phyloP scores from a whole-genome alignment of 139 green algal species.

The Nannochloris sp. region DNA sequence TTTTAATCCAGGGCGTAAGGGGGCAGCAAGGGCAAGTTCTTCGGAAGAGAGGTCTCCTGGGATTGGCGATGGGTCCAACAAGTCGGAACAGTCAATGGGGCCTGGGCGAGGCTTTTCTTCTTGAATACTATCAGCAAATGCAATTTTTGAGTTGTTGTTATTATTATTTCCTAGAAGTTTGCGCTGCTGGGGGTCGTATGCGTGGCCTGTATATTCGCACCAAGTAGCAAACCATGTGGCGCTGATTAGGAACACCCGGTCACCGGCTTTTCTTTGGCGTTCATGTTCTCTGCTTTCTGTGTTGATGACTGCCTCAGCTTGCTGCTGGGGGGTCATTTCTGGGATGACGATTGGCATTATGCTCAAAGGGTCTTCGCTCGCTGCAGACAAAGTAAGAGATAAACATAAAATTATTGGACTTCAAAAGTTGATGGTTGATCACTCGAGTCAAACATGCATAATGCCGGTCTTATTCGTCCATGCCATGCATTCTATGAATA shows the following conservation, averaged over 20 bases:
- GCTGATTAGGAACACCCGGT: slow-evolving; percentile 10
- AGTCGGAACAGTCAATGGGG: slow-evolving; percentile 32
- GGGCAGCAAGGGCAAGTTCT: background rate
- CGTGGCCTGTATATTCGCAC: slow-evolving; percentile 22
- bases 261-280: background rate
- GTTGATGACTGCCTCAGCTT: slow-evolving; percentile 9
- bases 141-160: background rate
- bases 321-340: background rate
- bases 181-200: slow-evolving; percentile 1
- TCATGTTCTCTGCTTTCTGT: background rate
- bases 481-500: too few species aligned
- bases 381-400: too few species aligned
- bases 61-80: slow-evolving; percentile 4
- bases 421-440: too few species aligned
- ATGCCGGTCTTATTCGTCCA: too few species aligned
- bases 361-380: too few species aligned
- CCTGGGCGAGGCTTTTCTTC: slow-evolving; percentile 17
- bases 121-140: background rate
- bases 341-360: slow-evolving; percentile 15
- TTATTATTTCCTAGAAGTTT: background rate
- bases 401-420: too few species aligned
- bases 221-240: slow-evolving; percentile 25
- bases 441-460: too few species aligned
- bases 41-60: background rate
- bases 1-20: slow-evolving; percentile 1